Base-by-base conservation (phyloP, 805 yeast species). In the Wickerhamomyces pijperi region DNA sequence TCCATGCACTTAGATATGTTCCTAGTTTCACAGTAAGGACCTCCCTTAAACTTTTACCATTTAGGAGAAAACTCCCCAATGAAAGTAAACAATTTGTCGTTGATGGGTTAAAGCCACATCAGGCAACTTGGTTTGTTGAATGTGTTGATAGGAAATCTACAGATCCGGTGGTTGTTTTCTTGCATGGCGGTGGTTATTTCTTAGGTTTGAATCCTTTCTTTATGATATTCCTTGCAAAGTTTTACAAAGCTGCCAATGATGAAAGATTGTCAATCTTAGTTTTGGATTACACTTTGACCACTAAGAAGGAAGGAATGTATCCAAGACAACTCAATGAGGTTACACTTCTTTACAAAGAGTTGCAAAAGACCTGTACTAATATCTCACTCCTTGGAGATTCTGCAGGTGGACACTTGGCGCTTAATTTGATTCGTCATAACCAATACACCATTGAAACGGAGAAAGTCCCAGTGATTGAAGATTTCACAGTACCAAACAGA, bases 331-430 rank as follows among this genome's bases (percentile, higher is more conserved):
- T 58, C 20, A 23, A 39, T 16, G 59, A 59, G 39, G 44, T 46
- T 12, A 41, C 42, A 20, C 33, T 38, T 5, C 41, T 49, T 21
- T 53, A 46, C 39, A 42, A 47, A 28, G 43, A 41, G 5, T 39
- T 57, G 18, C 19, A 41, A 15, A 35, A 44, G 32, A 31, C 45
- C 2, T 40, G 41, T 5, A 38, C 46, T 37, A 41, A 50, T 34
- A 43, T 55, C 33, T 41, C 53, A 11, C 36, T 53, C 3, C 39
- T 46, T 20, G 63, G 63, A 15, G 63, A 59, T 37, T 57, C 61
- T 9, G 56, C 56, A 12, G 62, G 63, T 19, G 62, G 54, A 2
- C 53, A 54, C 35, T 40, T 59, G 23, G 40, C 46, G 2, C 37
- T 55, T 13, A 47, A 47, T 5, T 37, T 55, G 19, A 23, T 42